Conservation (phyloP, 805 yeast species). For the Komagataella ulmi region DNA sequence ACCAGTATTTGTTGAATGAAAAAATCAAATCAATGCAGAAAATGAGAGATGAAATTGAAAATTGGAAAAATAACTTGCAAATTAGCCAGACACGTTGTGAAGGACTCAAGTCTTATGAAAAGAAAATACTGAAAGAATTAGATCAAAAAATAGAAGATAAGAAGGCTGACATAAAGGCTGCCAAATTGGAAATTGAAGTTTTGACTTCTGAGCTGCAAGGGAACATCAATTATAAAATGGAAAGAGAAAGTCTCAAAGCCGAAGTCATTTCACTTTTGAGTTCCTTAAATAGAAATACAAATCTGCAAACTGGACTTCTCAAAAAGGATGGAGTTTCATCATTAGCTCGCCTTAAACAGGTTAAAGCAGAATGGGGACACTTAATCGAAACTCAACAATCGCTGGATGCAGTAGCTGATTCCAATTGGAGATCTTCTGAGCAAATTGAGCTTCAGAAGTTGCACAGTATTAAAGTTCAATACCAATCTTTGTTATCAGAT, state of each 20-base stretch:
- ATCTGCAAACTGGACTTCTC: constrained; percentile 15
- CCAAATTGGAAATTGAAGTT: constrained; percentile 3
- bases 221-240: not conserved
- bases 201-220: constrained; percentile 2
- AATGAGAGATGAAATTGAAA: constrained; percentile 18
- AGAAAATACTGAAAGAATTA: not conserved
- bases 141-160: constrained; percentile 2
- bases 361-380: constrained; percentile 18
- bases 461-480: constrained; percentile 11
- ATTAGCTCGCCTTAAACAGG: constrained; percentile 9
- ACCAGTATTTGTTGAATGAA: constrained; percentile 14
- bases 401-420: constrained; percentile 20
- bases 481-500: constrained; percentile 6
- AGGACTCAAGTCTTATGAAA: not conserved
- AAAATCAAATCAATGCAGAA: constrained; percentile 17
- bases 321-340: constrained; percentile 13
- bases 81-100: constrained; percentile 1
- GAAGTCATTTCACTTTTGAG: not conserved
- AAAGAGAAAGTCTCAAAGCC: constrained; percentile 4
- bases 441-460: constrained; percentile 20
- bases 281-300: constrained; percentile 4
- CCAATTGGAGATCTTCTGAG: constrained; percentile 25
- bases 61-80: constrained; percentile 15
- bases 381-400: constrained; percentile 15
- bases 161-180: constrained; percentile 6